A percentile compares a stretch with the other conserved stretches of the same genome.
These are phyloP conservation scores for Austroboletus niveus DNA, from an alignment of 1,284 basidiomycete species.

Conservation along the genomic window DNA sequence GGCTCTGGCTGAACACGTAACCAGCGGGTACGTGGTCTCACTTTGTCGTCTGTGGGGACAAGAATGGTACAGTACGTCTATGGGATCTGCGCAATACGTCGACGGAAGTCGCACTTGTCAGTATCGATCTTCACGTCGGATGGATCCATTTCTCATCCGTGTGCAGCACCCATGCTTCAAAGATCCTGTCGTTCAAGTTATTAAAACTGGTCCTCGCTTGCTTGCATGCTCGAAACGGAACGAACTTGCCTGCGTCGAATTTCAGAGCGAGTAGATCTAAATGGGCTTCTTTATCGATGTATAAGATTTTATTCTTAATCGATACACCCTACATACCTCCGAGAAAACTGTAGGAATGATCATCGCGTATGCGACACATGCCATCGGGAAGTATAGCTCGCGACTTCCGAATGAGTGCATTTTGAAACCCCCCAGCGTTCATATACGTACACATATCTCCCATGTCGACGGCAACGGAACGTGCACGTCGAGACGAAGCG, in stretches of 20 bases:
- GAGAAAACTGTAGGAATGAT: not conserved
- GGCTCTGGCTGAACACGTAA: not conserved
- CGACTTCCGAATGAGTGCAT: slow-evolving; percentile 1
- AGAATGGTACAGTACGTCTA: slow-evolving; percentile 40
- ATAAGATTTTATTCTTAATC: not conserved
- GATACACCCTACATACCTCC: slow-evolving; percentile 1
- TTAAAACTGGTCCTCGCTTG: slow-evolving; percentile 32
- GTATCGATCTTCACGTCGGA: slow-evolving; percentile 3
- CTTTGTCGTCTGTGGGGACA: slow-evolving; percentile 45
- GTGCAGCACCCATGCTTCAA: slow-evolving; percentile 36
- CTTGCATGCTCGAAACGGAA: slow-evolving; percentile 38
- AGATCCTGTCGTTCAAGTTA: slow-evolving; percentile 40
- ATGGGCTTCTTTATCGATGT: not conserved
- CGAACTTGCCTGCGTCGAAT: slow-evolving; percentile 21
- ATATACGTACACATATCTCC: not conserved
- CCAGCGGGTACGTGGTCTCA: slow-evolving; percentile 32
- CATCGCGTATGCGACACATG: not conserved
- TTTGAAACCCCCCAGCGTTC: too few relatives aligned
- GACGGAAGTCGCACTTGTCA: slow-evolving; percentile 30
- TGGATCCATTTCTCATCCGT: not conserved
- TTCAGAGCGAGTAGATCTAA: slow-evolving; percentile 4
- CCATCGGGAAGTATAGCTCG: not conserved
- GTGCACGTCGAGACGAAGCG: slow-evolving; percentile 48
- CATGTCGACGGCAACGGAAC: slow-evolving; percentile 39
- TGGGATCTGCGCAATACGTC: slow-evolving; percentile 48